Evolutionary conservation across 345 rosid species (phyloP), one percentile per base, ranked within the genome.

Genomic region (Microthlaspi erraticum): DNA sequence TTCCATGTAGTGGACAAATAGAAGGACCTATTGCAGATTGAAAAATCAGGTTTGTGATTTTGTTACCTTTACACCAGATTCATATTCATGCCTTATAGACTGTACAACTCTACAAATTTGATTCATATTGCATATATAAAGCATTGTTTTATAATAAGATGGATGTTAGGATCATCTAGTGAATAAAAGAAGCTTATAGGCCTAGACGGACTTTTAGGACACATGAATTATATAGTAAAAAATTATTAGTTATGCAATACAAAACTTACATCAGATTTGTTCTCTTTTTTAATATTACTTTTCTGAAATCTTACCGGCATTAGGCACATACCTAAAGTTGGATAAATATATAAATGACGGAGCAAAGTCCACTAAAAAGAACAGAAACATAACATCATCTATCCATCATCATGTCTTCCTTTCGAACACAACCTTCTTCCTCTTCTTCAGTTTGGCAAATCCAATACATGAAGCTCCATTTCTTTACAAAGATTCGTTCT

Each of bases 401-500:
- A 59, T 59, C 32, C 41, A 32, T 48, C 41, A 32, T 48, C 58
- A 74, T 77, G 78, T 72, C 80, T 59, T 74, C 72, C 73, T 57
- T 80, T 31, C 78, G 74, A 50, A 59, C 74, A 51, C 77, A 77
- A 60, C 65, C 52, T 60, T 72, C 83, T 36, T 60, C 84, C 18
- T 72, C 74, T 6, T 75, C 87, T 34, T 77, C 82, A 65, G 20
- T 70, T 64, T 81, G 88, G 85, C 51, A 71, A 4, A 38, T 75
- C 45, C 80, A 86, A 52, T 68, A 54, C 80, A 70, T 68, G 50
- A 84, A 84, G 60, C 82, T 85, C 31, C 84, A 70, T 5, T 85
- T 91, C 81, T 86, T 87, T 41, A 70, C 83, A 54, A 86, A 72
- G 16, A 60, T 91, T 63, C 84, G 93, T 34, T 72, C 86, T 10